Base-by-base conservation (phyloP, 2,329 filamentous ascomycete species). In the Monilinia aucupariae region DNA sequence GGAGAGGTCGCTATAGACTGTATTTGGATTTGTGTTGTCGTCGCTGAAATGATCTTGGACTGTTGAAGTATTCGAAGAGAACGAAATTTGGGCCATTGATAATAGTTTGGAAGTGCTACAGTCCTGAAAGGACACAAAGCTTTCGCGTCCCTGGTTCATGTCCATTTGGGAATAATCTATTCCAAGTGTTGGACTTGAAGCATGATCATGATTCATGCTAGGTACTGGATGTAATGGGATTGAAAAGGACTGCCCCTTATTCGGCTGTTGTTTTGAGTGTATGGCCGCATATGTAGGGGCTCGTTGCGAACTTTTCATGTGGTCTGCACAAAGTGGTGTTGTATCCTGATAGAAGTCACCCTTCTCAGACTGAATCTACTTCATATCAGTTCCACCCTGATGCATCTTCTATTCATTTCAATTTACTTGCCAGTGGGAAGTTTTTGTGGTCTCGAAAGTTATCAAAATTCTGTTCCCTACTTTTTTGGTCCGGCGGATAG, bases 391-490 rank as follows among this genome's bases (percentile, higher is more conserved):
- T 62, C 17, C 51, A 27, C 17, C 22, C 17, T 22, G 37, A 30
- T 17, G 4, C 2, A 9, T 41, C 3, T 20, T 48, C 9, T n/a
- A 12, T 13, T 6, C 5, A 20, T 34, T 13, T 58, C 3, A 27
- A 47, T 62, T 64, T 67, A 71, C 70, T 58, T 58, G 32, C 54
- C 30, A 58, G 41, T 2, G 64, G 64, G 45, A 64, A 68, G 43
- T 68, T 70, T 56, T 70, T 67, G 55, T 66, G 64, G 41, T 51
- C 63, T 45, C 50, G 59, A 58, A 68, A 70, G 13, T 68, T 68
- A 62, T 70, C 69, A 32, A 69, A 20, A 15, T 69, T 56, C 13
- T 69, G 64, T 25, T 69, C 67, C 69, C 69, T 71, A 34, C 37
- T 64, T n/a, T 66, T 64, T 43, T 32, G 49, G 52, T 54, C 50